A percentile compares a stretch with the other conserved stretches of the same genome.
These are phyloP conservation scores for Pythium folliculosum DNA, from an alignment of 352 stramenopile species.

Conservation along the genomic window DNA sequence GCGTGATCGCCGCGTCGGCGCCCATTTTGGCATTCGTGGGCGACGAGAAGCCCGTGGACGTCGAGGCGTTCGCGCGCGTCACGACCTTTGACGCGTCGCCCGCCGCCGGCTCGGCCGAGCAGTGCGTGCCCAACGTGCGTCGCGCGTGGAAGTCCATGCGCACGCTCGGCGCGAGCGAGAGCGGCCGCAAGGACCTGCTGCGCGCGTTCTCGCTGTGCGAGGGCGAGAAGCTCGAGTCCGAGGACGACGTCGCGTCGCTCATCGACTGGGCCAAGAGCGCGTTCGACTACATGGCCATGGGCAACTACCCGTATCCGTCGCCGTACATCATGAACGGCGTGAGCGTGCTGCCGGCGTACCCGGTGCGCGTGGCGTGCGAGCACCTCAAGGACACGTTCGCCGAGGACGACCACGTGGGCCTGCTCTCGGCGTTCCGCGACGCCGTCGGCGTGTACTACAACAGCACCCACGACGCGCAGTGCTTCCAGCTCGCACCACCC, in stretches of 20 bases:
- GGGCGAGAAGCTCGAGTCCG: conserved; percentile 37
- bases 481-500: conserved; percentile 52
- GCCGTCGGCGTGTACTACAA: conserved; percentile 83
- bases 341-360: conserved; percentile 87
- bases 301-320: conserved; percentile 95
- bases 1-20: conserved; percentile 90
- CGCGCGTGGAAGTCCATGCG: conserved; percentile 58
- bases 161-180: conserved; percentile 44
- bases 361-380: conserved; percentile 87
- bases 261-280: conserved; percentile 72
- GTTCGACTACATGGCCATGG: conserved; percentile 94
- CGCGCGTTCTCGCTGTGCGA: conserved; percentile 60
- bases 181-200: conserved; percentile 50
- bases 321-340: conserved; percentile 92
- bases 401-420: conserved; percentile 30
- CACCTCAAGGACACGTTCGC: conserved; percentile 49
- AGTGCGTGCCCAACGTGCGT: conserved; percentile 83
- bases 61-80: conserved; percentile 57
- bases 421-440: conserved; percentile 64
- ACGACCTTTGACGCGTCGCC: conserved; percentile 68
- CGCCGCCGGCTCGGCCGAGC: conserved; percentile 54
- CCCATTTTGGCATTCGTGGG: conserved; percentile 81
- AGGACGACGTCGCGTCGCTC: conserved; percentile 52
- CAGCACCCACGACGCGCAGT: conserved; percentile 56
- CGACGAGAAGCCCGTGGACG: conserved; percentile 64